Base-by-base conservation (phyloP, 1,284 basidiomycete species). In the Coniophora puteana region DNA sequence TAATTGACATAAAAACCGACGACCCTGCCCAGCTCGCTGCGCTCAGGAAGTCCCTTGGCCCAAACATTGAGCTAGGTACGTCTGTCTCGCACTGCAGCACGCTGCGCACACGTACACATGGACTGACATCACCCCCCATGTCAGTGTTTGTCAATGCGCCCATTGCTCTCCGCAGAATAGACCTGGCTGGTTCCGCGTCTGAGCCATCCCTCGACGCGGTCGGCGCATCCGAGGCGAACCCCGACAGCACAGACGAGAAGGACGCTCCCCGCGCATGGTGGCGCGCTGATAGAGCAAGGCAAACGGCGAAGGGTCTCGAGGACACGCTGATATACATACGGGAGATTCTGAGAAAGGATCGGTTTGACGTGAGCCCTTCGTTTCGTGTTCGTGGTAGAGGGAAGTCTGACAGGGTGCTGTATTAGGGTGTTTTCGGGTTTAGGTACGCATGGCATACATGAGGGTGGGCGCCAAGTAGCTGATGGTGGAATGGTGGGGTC, bases 91-190 rank as follows among this genome's bases (percentile, higher is more conserved):
- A n/a, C n/a, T n/a, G 27, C 28, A 8, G 13, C 14, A 23, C 36
- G 20, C 28, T 37, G 28, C 27, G 25, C 3, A 34, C 25, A 23
- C 8, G 5, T 25, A 16, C 18, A 14, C 20, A 23, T 31, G 5
- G 23, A 8, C 12, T 34, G 30, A 23, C n/a, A 26, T 36, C 40
- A 16, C 35, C 47, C 22, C n/a, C 39, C 35, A 16, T 25, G 34
- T 7, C 45, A 93, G 90, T 93, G 4, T 93, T 92, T 58, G 57
- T 90, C 36, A 88, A 93, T 52, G 87, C 77, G 0, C 87, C 90
- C 8, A 72, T 84, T 41, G 70, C 92, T 14, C 69, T 93, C 22
- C 72, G 80, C 40, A 82, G 83, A 0, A 80, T 72, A 5, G 89
- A 94, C 54, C 62, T 90, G 12, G 67, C 73, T n/a, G 74, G 71